Base-by-base conservation (phyloP, 768 basidiomycete genomes). In the Termitomyces sp. region DNA sequence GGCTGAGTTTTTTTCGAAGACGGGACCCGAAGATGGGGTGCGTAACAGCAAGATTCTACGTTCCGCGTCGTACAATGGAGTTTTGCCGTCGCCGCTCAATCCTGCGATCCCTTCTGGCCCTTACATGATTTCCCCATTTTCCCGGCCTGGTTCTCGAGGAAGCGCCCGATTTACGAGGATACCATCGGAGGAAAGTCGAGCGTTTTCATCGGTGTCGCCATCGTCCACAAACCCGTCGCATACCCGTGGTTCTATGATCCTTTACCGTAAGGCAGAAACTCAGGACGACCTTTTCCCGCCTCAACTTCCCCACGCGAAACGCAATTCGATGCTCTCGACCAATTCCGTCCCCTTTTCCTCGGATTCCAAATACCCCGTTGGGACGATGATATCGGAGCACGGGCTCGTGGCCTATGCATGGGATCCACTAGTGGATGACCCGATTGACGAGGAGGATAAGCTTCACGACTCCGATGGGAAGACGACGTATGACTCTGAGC, bases 301-400 rank as follows among this genome's bases (percentile, higher is more conserved):
- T 3, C 65, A 69, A 6, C 54, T 68, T 18, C 65, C 66, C 12
- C 49, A 60, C 36, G 61, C 64, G 9, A 71, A 71, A 22, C 68
- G 76, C 4, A 69, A 72, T 36, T 75, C 73, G 28, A 61, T 76
- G 20, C 58, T 74, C 13, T 78, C 79, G 1, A 67, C 66, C 0
- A 74, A 76, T 51, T 76, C 85, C 61, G 58, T 80, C 1, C 86
- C 87, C 2, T 75, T 83, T 20, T 82, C 85, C 0, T 76, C 75
- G 22, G 85, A 88, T 48, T 87, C 86, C 11, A 91, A 91, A 70
- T 92, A 89, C 69, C 90, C 90, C 1, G 64, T 71, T 2, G 73
- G 73, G 18, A 59, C 71, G 33, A 63, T 66, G 15, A 57, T 55
- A 4, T 24, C 35, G 1, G 70, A 69, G 36, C 70, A 73, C 4